phyloP scores from a whole-genome alignment of 2,329 filamentous ascomycete species.

The Lachnellula willkommii region DNA sequence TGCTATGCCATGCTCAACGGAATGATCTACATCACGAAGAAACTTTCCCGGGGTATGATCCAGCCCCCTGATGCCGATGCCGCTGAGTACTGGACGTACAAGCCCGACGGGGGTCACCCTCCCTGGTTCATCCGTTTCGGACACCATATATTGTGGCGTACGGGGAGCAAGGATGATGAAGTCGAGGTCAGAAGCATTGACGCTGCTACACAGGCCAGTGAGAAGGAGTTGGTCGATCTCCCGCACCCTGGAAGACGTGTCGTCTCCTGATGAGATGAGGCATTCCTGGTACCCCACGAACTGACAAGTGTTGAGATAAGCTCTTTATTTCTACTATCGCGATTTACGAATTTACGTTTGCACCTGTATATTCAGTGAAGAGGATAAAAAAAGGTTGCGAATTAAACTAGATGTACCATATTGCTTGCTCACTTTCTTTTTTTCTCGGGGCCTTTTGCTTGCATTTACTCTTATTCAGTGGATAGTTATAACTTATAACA shows the following conservation, averaged over 20 bases:
- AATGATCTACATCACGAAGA: constrained; percentile 45
- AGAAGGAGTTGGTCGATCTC: constrained; percentile 21
- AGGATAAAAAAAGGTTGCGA: too few relatives aligned
- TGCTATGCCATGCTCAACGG: constrained; percentile 51
- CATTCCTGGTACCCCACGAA: not conserved
- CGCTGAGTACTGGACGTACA: constrained; percentile 52
- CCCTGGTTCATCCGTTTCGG: constrained; percentile 46
- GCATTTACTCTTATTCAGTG: too few relatives aligned
- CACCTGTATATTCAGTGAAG: too few relatives aligned
- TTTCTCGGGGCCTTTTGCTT: too few relatives aligned
- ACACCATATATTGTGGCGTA: constrained; percentile 22
- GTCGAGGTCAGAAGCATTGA: constrained; percentile 8
- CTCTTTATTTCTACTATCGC: not conserved
- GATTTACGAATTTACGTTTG: too few relatives aligned
- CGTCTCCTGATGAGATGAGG: not conserved
- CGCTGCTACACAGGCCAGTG: constrained; percentile 14
- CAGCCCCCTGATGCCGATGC: constrained; percentile 47
- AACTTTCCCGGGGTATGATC: constrained; percentile 41
- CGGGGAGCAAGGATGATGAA: not conserved
- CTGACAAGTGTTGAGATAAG: not conserved
- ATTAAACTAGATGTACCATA: too few relatives aligned
- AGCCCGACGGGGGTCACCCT: constrained; percentile 44
- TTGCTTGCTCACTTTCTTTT: too few relatives aligned
- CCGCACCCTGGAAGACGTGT: not conserved
- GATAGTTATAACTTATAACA: too few relatives aligned